Conservation (phyloP, 148 eudicot genomes). For the Polygonum aviculare region DNA sequence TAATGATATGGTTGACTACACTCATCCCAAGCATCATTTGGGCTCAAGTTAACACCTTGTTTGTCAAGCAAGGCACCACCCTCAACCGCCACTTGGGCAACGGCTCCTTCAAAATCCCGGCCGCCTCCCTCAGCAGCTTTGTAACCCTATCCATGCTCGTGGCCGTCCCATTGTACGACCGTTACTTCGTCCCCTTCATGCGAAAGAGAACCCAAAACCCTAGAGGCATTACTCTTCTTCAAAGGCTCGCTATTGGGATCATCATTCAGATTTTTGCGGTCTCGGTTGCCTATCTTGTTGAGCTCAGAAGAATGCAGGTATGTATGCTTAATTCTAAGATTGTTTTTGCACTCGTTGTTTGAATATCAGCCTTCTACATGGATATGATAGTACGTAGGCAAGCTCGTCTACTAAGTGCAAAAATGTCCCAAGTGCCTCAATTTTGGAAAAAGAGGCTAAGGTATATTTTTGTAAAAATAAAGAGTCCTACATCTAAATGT, state of each 20-base stretch:
- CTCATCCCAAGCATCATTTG: slow-evolving; percentile 82
- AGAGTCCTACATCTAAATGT: too few species aligned
- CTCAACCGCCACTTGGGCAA: slow-evolving; percentile 44
- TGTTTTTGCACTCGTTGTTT: too few species aligned
- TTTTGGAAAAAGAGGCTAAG: too few species aligned
- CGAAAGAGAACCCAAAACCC: slow-evolving; percentile 54
- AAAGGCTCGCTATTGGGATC: slow-evolving; percentile 65
- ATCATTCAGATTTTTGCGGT: slow-evolving; percentile 65
- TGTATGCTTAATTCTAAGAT: background rate
- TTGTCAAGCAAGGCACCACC: slow-evolving; percentile 87
- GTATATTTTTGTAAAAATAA: too few species aligned
- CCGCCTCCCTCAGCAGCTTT: slow-evolving; percentile 75
- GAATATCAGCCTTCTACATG: too few species aligned
- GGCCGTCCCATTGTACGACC: slow-evolving; percentile 64
- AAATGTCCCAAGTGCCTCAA: too few species aligned
- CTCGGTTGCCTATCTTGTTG: slow-evolving; percentile 46
- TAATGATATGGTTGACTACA: slow-evolving; percentile 60
- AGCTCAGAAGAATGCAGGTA: slow-evolving; percentile 49
- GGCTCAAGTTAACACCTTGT: slow-evolving; percentile 87
- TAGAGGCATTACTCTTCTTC: slow-evolving; percentile 68
- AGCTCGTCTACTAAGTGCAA: too few species aligned
- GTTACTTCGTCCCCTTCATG: slow-evolving; percentile 67
- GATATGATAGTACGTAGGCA: too few species aligned
- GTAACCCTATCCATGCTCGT: slow-evolving; percentile 70
- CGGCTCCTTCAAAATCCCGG: slow-evolving; percentile 48